Evolutionary conservation across 1,284 basidiomycete species (phyloP).

Genomic region (Microstroma glucosiphilum): DNA sequence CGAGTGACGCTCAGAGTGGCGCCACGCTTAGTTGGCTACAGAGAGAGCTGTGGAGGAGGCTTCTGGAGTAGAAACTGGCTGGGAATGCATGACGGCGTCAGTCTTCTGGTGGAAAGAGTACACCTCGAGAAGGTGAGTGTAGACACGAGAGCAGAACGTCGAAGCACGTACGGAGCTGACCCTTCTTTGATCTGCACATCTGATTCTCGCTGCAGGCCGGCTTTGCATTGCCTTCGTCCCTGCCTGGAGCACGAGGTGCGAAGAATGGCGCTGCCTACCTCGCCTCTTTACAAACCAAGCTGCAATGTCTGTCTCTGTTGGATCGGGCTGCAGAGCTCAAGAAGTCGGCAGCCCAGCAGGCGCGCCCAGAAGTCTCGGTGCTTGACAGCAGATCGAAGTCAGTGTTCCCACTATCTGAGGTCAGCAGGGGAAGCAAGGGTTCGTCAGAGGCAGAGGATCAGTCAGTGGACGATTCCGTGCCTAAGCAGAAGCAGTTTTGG

Average conservation of each 20-base stretch:
- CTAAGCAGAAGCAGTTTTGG: too few relatives aligned
- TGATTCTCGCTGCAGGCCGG: not conserved
- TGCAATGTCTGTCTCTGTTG: not conserved
- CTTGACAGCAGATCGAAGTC: not conserved
- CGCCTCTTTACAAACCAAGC: not conserved
- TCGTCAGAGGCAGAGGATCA: not conserved
- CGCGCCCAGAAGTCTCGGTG: not conserved
- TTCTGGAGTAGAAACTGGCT: slow-evolving; percentile 57
- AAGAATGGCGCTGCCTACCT: not conserved
- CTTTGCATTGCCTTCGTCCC: not conserved
- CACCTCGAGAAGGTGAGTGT: slow-evolving; percentile 40
- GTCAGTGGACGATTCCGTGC: not conserved
- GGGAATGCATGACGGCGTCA: slow-evolving; percentile 58
- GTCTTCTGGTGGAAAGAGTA: slow-evolving; percentile 56
- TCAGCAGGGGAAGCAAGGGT: not conserved
- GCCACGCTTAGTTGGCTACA: slow-evolving; percentile 56
- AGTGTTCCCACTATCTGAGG: slow-evolving; percentile 2
- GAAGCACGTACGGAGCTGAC: not conserved
- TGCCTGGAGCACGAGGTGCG: not conserved
- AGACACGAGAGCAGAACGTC: slow-evolving; percentile 12
- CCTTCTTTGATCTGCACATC: not conserved
- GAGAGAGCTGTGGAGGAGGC: slow-evolving; percentile 55
- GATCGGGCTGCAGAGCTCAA: not conserved
- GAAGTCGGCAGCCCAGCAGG: not conserved
- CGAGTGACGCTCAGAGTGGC: slow-evolving; percentile 55